phyloP scores from a whole-genome alignment of 2,329 filamentous ascomycete species.

The Claviceps pusilla region DNA sequence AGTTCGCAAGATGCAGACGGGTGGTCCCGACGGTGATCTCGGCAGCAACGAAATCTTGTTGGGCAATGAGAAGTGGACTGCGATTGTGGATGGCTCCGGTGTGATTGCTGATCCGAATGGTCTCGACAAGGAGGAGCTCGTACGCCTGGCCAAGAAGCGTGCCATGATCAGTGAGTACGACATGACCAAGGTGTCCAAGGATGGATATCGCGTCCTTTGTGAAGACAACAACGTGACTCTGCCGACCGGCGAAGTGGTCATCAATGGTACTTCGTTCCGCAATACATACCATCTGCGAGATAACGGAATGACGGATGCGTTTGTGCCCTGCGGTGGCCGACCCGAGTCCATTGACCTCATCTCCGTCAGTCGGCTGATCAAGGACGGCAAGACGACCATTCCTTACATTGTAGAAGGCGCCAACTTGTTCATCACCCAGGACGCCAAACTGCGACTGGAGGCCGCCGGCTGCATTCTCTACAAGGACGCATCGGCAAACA shows the following conservation, averaged over 20 bases:
- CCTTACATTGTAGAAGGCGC: conserved; percentile 96
- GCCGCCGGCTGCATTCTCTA: conserved; percentile 88
- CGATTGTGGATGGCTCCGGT: conserved; percentile 91
- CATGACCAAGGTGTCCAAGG: conserved; percentile 63
- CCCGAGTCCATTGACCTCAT: conserved; percentile 93
- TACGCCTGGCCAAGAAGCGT: conserved; percentile 70
- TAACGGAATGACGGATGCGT: conserved; percentile 63
- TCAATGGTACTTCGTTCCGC: conserved; percentile 88
- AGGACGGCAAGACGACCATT: conserved; percentile 71
- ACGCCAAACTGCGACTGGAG: conserved; percentile 89
- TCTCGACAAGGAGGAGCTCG: conserved; percentile 67
- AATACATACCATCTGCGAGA: conserved; percentile 91
- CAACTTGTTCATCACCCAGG: conserved; percentile 97
- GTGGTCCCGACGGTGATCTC: conserved; percentile 88
- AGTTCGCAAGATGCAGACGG: conserved; percentile 91
- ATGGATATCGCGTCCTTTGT: conserved; percentile 82
- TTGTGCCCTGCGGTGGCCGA: conserved; percentile 91
- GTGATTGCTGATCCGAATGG: conserved; percentile 89
- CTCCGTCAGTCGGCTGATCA: conserved; percentile 74
- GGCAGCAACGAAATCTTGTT: conserved; percentile 96
- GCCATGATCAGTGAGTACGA: conserved; percentile 87
- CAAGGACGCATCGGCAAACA: conserved; percentile 98
- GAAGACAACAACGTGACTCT: conserved; percentile 84
- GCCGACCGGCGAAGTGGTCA: conserved; percentile 70
- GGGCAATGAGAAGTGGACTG: conserved; percentile 86